Evolutionary conservation across 2,329 filamentous ascomycete genomes (phyloP).

Genomic region (Fusarium sp.): DNA sequence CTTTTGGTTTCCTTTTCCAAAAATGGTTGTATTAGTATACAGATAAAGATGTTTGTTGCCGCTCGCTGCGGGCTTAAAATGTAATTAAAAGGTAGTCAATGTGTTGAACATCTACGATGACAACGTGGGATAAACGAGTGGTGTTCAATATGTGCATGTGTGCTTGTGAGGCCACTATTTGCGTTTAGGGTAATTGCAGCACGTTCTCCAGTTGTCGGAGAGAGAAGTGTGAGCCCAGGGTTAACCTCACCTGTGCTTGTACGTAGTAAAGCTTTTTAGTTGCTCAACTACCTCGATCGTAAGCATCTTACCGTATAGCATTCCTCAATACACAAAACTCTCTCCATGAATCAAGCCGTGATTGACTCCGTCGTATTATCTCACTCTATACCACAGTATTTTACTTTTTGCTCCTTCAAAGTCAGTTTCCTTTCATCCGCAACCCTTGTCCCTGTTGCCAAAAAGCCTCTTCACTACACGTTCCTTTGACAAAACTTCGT

Average conservation of each 20-base stretch:
- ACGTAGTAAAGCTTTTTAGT: not conserved
- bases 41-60: not conserved
- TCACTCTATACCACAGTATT: rapidly evolving
- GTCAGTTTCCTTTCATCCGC: not conserved
- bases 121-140: too few species aligned
- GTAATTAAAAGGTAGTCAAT: not conserved
- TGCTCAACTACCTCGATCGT: not conserved
- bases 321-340: too few species aligned
- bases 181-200: not conserved
- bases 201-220: not conserved
- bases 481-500: not conserved
- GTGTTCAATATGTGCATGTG: not conserved
- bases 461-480: not conserved
- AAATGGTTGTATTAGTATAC: not conserved
- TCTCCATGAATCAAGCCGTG: too few species aligned
- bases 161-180: not conserved
- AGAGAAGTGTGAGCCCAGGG: not conserved
- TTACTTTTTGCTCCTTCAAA: too few species aligned
- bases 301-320: not conserved
- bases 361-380: too few species aligned
- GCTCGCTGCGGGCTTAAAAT: not conserved
- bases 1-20: not conserved
- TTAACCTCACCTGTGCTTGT: not conserved
- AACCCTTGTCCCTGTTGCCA: not conserved
- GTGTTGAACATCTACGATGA: rapidly evolving